Percentiles rank a stretch among this genome's conserved stretches.
phyloP scores from a whole-genome alignment of 1,139 yeast genomes.

The Sugiyamaella sp. region DNA sequence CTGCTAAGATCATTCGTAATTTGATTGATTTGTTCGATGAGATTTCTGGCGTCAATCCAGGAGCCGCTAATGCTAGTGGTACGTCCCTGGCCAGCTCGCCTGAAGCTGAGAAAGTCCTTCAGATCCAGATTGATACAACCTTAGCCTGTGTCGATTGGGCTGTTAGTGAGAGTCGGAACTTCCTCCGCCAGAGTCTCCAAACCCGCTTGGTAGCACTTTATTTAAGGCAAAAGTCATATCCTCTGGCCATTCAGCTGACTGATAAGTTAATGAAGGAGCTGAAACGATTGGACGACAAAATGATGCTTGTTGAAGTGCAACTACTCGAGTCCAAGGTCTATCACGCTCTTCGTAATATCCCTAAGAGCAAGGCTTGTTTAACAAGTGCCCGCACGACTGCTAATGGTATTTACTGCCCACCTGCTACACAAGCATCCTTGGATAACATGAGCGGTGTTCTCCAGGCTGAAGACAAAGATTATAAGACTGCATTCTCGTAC shows the following conservation, averaged over 20 bases:
- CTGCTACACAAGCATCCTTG: constrained; percentile 90
- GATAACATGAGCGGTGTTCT: constrained; percentile 95
- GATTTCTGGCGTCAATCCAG: constrained; percentile 39
- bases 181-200: constrained; percentile 85
- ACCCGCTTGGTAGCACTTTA: constrained; percentile 79
- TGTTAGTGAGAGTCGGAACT: constrained; percentile 75
- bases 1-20: constrained; percentile 74
- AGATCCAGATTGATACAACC: constrained; percentile 70
- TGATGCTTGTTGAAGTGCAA: constrained; percentile 93
- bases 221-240: constrained; percentile 63
- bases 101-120: constrained; percentile 48
- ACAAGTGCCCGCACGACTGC: constrained; percentile 97
- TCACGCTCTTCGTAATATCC: constrained; percentile 87
- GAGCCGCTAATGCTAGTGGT: constrained; percentile 17
- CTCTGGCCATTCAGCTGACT: constrained; percentile 73
- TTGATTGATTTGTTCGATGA: constrained; percentile 77
- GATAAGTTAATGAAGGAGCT: constrained; percentile 77
- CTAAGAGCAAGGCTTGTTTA: constrained; percentile 91
- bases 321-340: constrained; percentile 86
- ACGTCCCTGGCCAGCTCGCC: constrained; percentile 41
- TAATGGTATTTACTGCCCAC: constrained; percentile 92
- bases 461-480: constrained; percentile 96
- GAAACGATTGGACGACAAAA: constrained; percentile 92
- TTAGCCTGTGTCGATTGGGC: constrained; percentile 90
- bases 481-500: constrained; percentile 93